Percentiles rank a stretch among this genome's conserved stretches.
phyloP scores from a whole-genome alignment of 1,284 basidiomycete genomes.

The Mycosarcoma mackinlayi region DNA sequence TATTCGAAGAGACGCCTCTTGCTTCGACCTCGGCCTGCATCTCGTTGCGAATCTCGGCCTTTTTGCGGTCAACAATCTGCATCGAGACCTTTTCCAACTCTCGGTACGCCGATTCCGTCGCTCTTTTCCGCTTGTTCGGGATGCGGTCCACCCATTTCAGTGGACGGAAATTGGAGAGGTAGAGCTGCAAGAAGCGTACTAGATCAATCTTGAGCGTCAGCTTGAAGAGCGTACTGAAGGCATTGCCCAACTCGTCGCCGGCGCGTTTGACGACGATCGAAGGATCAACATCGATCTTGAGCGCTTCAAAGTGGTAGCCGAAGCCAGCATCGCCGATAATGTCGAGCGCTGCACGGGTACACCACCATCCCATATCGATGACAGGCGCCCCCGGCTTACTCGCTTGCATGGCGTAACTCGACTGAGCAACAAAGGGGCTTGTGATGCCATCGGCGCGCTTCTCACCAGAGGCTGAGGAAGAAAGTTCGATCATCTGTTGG shows the following conservation, averaged over 20 bases:
- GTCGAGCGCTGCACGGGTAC: conserved; percentile 51
- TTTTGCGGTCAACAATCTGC: conserved; percentile 52
- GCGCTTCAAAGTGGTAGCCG: conserved; percentile 46
- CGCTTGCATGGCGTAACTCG: conserved; percentile 4
- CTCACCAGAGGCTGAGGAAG: neutral
- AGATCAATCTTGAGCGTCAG: conserved; percentile 33
- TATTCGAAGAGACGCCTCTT: conserved; percentile 4
- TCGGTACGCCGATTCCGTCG: conserved; percentile 31
- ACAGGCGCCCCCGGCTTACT: conserved; percentile 38
- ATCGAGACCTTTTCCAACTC: conserved; percentile 44
- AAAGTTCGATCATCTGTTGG: conserved; percentile 41
- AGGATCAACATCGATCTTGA: conserved; percentile 37
- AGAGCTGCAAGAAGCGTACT: conserved; percentile 42
- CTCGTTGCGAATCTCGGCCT: conserved; percentile 50
- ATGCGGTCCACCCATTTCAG: conserved; percentile 59
- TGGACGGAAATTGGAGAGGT: conserved; percentile 46
- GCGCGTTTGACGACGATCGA: conserved; percentile 14
- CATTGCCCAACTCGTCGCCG: conserved; percentile 39
- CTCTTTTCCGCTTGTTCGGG: conserved; percentile 48
- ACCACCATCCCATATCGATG: conserved; percentile 48
- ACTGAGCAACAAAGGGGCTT: conserved; percentile 21
- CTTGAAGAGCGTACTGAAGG: conserved; percentile 49
- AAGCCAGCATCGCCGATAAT: conserved; percentile 62
- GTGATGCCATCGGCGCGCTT: conserved; percentile 23
- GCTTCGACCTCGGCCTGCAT: conserved; percentile 34